Evolutionary conservation across 202 grass and related monocot genomes (phyloP).

Genomic region (Zoysia matrella): DNA sequence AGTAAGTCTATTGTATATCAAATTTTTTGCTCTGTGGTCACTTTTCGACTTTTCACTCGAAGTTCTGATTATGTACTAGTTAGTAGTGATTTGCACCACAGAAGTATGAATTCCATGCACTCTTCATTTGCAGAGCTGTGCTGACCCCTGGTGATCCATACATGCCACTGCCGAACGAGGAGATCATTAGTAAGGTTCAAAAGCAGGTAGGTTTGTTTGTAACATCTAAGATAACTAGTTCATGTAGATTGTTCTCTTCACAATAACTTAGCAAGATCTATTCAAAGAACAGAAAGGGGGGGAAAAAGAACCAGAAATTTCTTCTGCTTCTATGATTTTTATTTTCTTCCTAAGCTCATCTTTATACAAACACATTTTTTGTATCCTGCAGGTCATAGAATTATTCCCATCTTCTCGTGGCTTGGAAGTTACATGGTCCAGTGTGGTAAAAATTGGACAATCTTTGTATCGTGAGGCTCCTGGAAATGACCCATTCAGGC

Average conservation of each 20-base stretch:
- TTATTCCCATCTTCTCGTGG: constrained; percentile 85
- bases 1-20: constrained; percentile 64
- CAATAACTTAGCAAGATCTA: constrained; percentile 4
- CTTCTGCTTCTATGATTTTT: constrained; percentile 4
- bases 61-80: not conserved
- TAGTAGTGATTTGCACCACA: constrained; percentile 3
- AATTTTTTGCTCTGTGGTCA: not conserved
- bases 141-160: too few relatives aligned
- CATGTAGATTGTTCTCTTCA: not conserved
- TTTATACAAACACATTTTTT: not conserved
- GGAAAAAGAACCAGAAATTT: too few relatives aligned
- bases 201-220: constrained; percentile 67
- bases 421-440: too few relatives aligned
- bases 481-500: too few relatives aligned
- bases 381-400: constrained; percentile 64
- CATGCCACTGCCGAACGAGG: too few relatives aligned
- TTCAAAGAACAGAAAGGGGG: too few relatives aligned
- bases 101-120: constrained; percentile 22
- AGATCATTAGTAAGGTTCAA: too few relatives aligned
- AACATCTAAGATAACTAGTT: constrained; percentile 6
- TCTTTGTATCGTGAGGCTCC: too few relatives aligned
- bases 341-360: constrained; percentile 5
- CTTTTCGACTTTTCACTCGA: not conserved
- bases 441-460: too few relatives aligned
- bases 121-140: constrained; percentile 47